Evolutionary conservation across 2,329 filamentous ascomycete species (phyloP).

Genomic region (Fusarium sp.): DNA sequence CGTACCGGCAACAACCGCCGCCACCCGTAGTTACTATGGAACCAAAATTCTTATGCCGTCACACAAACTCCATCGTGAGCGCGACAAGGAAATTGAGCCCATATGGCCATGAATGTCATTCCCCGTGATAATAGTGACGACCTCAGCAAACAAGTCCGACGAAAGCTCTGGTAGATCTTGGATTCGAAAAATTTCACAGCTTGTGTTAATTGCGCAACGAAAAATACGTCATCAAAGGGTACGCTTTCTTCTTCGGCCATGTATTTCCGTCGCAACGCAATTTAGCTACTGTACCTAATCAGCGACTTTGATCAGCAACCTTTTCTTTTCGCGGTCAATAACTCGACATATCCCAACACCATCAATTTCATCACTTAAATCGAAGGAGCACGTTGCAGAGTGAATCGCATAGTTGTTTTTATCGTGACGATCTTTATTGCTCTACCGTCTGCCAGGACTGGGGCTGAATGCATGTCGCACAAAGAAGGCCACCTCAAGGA

Average conservation of each 20-base stretch:
- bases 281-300: slow-evolving; percentile 29
- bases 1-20: slow-evolving; percentile 35
- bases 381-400: not conserved
- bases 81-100: slow-evolving; percentile 21
- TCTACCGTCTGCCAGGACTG: slow-evolving; percentile 29
- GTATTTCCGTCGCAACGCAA: slow-evolving; percentile 29
- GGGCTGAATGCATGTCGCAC: slow-evolving; percentile 50
- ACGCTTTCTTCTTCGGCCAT: slow-evolving; percentile 25
- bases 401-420: not conserved
- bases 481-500: slow-evolving; percentile 61
- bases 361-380: not conserved
- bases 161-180: not conserved
- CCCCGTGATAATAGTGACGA: slow-evolving; percentile 22
- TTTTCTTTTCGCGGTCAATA: slow-evolving; percentile 45
- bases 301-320: slow-evolving; percentile 23
- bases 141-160: not conserved
- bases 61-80: slow-evolving; percentile 10
- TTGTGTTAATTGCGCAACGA: not conserved
- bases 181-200: not conserved
- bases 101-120: slow-evolving; percentile 25
- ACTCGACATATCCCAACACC: not conserved
- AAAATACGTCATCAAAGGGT: not conserved
- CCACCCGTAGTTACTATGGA: slow-evolving; percentile 24
- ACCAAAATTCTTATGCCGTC: slow-evolving; percentile 21
- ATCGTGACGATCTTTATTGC: slow-evolving; percentile 36